Conservation (phyloP, 306 rosid species). For the Begonia fuchsioides region DNA sequence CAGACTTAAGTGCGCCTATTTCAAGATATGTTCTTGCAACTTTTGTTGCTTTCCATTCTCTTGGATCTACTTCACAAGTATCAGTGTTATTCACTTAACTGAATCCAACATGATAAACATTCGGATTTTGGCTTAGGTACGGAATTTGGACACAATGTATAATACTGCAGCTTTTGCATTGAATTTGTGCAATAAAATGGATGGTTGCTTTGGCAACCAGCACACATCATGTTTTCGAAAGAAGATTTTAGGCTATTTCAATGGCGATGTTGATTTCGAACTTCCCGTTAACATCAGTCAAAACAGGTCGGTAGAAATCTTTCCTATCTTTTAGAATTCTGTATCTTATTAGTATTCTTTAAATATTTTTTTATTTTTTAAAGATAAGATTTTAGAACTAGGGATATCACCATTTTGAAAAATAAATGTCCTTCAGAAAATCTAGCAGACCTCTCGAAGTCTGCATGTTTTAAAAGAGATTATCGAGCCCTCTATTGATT, state of each 20-base stretch:
- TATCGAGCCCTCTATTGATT: no score
- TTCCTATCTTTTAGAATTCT: neutral
- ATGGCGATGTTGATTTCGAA: slow-evolving; percentile 29
- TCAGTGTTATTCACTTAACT: no score
- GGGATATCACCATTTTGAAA: no score
- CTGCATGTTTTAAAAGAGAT: no score
- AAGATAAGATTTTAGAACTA: no score
- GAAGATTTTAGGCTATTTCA: slow-evolving; percentile 58
- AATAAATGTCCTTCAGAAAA: no score
- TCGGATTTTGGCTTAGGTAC: slow-evolving; percentile 39
- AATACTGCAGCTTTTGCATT: slow-evolving; percentile 54
- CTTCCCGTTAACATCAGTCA: slow-evolving; percentile 43
- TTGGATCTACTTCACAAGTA: no score
- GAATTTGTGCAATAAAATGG: slow-evolving; percentile 43
- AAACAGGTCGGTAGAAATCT: slow-evolving; percentile 48
- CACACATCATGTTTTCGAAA: slow-evolving; percentile 74
- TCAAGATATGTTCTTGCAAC: neutral
- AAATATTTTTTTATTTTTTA: no score
- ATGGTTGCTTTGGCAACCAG: slow-evolving; percentile 45
- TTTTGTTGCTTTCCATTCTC: neutral
- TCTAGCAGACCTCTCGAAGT: no score
- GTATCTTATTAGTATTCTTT: no score
- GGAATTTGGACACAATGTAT: slow-evolving; percentile 67
- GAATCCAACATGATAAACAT: neutral
- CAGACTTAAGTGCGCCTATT: no score